Conservation (phyloP, 2,329 filamentous ascomycete genomes). For the Colletotrichum nymphaeae region DNA sequence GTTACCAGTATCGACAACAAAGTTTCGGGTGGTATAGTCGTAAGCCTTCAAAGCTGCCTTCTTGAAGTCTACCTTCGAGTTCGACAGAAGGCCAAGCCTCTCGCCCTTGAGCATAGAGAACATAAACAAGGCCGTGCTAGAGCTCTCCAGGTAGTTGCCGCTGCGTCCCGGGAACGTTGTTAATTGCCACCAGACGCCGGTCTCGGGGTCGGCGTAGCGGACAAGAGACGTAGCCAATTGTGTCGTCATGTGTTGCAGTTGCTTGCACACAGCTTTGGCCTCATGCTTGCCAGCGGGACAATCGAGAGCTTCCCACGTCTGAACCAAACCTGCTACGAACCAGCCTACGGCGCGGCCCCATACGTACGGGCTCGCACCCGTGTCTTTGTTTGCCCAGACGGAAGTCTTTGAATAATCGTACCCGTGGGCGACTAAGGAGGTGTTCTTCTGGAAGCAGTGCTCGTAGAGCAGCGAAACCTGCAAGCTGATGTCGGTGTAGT, state of each 20-base stretch:
- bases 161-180: constrained; percentile 23
- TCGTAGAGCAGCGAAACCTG: constrained; percentile 37
- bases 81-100: constrained; percentile 12
- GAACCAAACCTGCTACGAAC: constrained; percentile 36
- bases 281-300: constrained; percentile 3
- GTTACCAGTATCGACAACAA: constrained; percentile 22
- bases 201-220: constrained; percentile 20
- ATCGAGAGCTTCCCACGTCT: constrained; percentile 30
- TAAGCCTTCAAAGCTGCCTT: constrained; percentile 30
- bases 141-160: constrained; percentile 37
- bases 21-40: constrained; percentile 23
- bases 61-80: neutral
- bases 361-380: constrained; percentile 35
- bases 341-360: constrained; percentile 36
- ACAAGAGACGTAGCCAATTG: constrained; percentile 19
- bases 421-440: constrained; percentile 32
- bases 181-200: constrained; percentile 36
- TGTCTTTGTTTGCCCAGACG: constrained; percentile 33
- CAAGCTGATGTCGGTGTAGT: constrained; percentile 38
- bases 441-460: constrained; percentile 28
- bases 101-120: constrained; percentile 31
- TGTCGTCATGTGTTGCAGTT: constrained; percentile 1
- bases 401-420: constrained; percentile 35
- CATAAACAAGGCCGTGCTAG: constrained; percentile 34
- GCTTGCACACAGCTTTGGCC: constrained; percentile 10